These are phyloP conservation scores for Mycena galericulata DNA, from an alignment of 768 basidiomycete genomes.

Conservation along the genomic window DNA sequence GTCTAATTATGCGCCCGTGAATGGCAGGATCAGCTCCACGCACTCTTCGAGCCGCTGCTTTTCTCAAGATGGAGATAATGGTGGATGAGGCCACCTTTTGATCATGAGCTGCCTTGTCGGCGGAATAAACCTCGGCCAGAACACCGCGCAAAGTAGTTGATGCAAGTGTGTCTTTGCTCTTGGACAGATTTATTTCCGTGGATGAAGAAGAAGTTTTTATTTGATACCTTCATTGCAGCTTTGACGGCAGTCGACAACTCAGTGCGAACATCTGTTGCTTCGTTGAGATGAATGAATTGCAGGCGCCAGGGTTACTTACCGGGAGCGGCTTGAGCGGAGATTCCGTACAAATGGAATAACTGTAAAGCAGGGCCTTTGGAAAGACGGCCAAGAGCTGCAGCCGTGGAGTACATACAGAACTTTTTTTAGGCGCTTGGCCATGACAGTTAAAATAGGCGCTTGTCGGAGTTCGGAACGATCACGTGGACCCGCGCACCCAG, in stretches of 20 bases:
- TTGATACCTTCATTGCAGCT: constrained; percentile 73
- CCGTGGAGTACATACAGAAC: neutral
- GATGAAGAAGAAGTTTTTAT: neutral
- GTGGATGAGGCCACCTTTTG: constrained; percentile 58
- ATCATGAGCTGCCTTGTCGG: constrained; percentile 66
- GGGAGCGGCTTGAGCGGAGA: constrained; percentile 2
- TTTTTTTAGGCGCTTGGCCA: too few species aligned
- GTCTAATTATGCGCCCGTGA: constrained; percentile 5
- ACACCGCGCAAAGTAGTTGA: constrained; percentile 73
- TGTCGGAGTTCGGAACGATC: neutral
- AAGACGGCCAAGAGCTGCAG: constrained; percentile 1
- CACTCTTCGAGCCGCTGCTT: constrained; percentile 70
- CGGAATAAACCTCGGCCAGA: constrained; percentile 74
- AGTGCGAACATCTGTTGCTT: constrained; percentile 66
- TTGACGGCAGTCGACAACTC: constrained; percentile 68
- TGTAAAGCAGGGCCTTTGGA: neutral
- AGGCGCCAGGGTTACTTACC: neutral
- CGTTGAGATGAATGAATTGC: constrained; percentile 3
- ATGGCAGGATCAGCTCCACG: constrained; percentile 40
- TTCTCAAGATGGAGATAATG: constrained; percentile 67
- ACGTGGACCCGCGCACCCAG: too few species aligned
- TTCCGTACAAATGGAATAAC: constrained; percentile 9
- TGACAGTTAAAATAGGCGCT: too few species aligned
- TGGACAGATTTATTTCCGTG: constrained; percentile 10
- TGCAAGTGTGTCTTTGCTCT: constrained; percentile 68